phyloP scores from a whole-genome alignment of 2,329 filamentous ascomycete species.

The Neofusicoccum cordaticola region DNA sequence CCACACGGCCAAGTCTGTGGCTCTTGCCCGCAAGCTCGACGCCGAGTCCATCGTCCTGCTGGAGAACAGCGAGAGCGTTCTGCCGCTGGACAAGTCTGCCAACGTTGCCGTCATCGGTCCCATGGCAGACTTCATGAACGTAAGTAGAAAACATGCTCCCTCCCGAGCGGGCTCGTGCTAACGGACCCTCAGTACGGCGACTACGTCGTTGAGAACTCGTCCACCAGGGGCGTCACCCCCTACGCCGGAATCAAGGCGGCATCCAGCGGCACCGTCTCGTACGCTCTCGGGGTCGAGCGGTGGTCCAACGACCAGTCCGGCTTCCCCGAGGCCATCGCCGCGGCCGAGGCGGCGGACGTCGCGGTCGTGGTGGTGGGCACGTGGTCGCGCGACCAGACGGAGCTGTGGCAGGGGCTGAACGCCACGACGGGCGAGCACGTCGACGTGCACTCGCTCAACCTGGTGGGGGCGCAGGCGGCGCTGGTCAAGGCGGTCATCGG shows the following conservation, averaged over 20 bases:
- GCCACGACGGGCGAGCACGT: constrained; percentile 75
- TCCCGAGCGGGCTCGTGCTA: background rate
- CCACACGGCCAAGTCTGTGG: constrained; percentile 58
- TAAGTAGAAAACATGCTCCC: constrained; percentile 34
- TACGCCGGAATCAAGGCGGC: constrained; percentile 65
- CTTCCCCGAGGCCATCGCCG: constrained; percentile 64
- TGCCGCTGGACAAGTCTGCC: constrained; percentile 66
- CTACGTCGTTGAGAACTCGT: constrained; percentile 66
- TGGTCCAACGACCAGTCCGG: constrained; percentile 70
- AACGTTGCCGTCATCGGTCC: constrained; percentile 71
- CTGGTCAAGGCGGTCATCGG: constrained; percentile 66
- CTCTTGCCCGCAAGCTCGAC: constrained; percentile 63
- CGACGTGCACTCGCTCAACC: constrained; percentile 60
- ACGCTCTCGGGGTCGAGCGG: constrained; percentile 67
- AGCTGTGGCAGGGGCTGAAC: constrained; percentile 69
- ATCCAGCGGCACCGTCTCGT: constrained; percentile 59
- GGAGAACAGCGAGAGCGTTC: constrained; percentile 64
- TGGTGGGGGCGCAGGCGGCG: constrained; percentile 67
- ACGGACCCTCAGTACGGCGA: constrained; percentile 59
- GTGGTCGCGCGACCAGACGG: constrained; percentile 69
- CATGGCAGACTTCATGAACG: constrained; percentile 71
- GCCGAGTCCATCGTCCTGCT: constrained; percentile 70
- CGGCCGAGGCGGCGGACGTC: constrained; percentile 65
- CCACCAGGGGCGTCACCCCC: constrained; percentile 65
- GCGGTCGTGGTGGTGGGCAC: constrained; percentile 73